Evolutionary conservation across 2,329 filamentous ascomycete genomes (phyloP).

Genomic region (Cadophora luteo-olivacea): DNA sequence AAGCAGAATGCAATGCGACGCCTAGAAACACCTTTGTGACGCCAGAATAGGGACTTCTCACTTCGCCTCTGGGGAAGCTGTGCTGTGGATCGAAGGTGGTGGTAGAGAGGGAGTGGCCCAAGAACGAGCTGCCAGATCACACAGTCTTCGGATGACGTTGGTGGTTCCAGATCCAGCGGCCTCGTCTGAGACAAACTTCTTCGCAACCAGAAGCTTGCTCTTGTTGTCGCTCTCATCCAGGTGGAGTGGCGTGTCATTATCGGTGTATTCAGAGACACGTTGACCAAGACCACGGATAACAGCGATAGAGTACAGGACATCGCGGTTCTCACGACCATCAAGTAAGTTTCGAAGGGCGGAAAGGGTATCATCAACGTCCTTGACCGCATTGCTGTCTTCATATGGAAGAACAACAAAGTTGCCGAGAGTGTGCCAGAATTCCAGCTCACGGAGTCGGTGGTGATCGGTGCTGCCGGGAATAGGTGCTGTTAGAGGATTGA

Average conservation of each 20-base stretch:
- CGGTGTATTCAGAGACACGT: conserved; percentile 65
- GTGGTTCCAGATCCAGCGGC: conserved; percentile 73
- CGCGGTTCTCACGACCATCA: conserved; percentile 83
- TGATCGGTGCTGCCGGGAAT: conserved; percentile 57
- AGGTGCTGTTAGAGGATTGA: conserved; percentile 62
- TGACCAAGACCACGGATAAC: conserved; percentile 78
- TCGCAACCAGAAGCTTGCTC: conserved; percentile 71
- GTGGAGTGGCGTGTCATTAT: conserved; percentile 61
- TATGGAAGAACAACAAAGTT: conserved; percentile 72
- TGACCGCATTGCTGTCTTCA: conserved; percentile 61
- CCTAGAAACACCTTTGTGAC: conserved; percentile 30
- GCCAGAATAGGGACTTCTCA: conserved; percentile 22
- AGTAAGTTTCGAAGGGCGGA: conserved; percentile 71
- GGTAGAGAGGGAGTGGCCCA: conserved; percentile 37
- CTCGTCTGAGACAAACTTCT: conserved; percentile 72
- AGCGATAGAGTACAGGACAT: conserved; percentile 89
- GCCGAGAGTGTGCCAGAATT: conserved; percentile 84
- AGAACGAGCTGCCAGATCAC: conserved; percentile 66
- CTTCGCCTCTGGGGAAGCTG: conserved; percentile 19
- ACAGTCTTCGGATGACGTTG: conserved; percentile 74
- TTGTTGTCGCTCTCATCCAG: conserved; percentile 71
- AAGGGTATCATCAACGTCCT: conserved; percentile 70
- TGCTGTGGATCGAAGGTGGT: conserved; percentile 22
- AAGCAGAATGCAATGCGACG: conserved; percentile 36
- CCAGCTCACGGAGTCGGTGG: conserved; percentile 66